Base-by-base conservation (phyloP, 257 asterid species). In the Perilla frutescens region DNA sequence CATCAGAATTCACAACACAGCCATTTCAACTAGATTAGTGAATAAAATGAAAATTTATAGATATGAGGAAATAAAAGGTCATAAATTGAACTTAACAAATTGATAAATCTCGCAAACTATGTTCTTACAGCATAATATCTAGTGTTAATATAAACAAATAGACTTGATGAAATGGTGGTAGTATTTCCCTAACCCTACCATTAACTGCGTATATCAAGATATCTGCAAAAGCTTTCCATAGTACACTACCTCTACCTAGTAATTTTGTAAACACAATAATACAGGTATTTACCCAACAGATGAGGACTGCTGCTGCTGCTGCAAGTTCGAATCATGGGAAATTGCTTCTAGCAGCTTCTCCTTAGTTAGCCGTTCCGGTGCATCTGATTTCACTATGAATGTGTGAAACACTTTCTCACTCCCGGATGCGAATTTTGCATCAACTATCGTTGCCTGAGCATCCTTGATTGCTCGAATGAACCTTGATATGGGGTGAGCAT, bases 391-490 rank as follows among this genome's bases (percentile, higher is more conserved):
- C 44, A 88, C 85, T 0, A 90, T 87, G 6, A 92, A 90, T 0
- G 96, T 92, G 77, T 92, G 96, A 34, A 85, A 84, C 60, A 81
- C 96, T 15, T 83, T 84, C 57, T 87, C 96, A 12, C 77, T 80
- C 34, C 82, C 91, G 0, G 91, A 75, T 1, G 83, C 84, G 13
- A 92, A 72, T 74, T 84, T 83, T 3, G 96, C 84, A 36, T 92
- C 96, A 1, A 90, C 73, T 5, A 90, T 84, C 9, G 70, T 85
- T 40, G 84, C 91, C 59, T 79, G 72, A 2, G 88, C 87, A 7
- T 82, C 76, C 69, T 85, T 84, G 74, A 92, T 83, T 11, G 89
- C 88, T 36, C 76, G 88, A 60, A 88, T 51, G 70, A 90, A 72
- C 39, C 84, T 80, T 3, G 96, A 81, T 44, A 80, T 76, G 0